phyloP scores from a whole-genome alignment of 768 basidiomycete genomes.

The Rhizopogon vulgaris region DNA sequence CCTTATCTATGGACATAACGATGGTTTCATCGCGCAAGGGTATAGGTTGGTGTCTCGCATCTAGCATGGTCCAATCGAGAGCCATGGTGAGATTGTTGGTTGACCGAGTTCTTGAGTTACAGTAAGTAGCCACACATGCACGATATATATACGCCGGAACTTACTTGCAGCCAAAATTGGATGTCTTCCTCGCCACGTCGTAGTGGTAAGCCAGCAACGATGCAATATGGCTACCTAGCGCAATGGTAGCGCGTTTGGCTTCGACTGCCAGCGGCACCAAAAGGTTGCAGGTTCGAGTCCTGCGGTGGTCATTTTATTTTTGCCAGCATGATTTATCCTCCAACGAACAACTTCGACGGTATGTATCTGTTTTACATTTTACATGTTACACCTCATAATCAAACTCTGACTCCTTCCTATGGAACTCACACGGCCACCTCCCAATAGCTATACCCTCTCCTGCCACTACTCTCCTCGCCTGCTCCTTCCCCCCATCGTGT shows the following conservation, averaged over 20 bases:
- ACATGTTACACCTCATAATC: conserved; percentile 2
- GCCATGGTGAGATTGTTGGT: conserved; percentile 43
- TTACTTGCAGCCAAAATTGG: no score
- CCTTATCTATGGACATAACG: conserved; percentile 43
- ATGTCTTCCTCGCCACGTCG: no score
- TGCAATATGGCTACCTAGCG: conserved; percentile 63
- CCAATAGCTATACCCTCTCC: conserved; percentile 55
- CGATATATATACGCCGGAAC: no score
- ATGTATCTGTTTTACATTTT: not conserved
- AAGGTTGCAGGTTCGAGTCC: conserved; percentile 97
- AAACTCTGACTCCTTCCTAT: conserved; percentile 23
- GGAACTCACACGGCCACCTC: conserved; percentile 56
- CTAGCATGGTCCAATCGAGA: conserved; percentile 73
- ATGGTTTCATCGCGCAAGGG: conserved; percentile 59
- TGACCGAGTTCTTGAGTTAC: no score
- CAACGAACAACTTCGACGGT: not conserved
- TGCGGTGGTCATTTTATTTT: conserved; percentile 65
- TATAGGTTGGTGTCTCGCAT: conserved; percentile 47
- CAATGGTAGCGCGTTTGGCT: conserved; percentile 97
- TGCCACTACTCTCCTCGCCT: conserved; percentile 24
- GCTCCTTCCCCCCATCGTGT: conserved; percentile 27
- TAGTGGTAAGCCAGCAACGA: not conserved
- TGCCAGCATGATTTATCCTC: not conserved
- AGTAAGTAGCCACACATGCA: no score
- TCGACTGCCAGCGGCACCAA: conserved; percentile 76